Conservation (phyloP, 2,329 filamentous ascomycete genomes). For the Blastomyces parvus region DNA sequence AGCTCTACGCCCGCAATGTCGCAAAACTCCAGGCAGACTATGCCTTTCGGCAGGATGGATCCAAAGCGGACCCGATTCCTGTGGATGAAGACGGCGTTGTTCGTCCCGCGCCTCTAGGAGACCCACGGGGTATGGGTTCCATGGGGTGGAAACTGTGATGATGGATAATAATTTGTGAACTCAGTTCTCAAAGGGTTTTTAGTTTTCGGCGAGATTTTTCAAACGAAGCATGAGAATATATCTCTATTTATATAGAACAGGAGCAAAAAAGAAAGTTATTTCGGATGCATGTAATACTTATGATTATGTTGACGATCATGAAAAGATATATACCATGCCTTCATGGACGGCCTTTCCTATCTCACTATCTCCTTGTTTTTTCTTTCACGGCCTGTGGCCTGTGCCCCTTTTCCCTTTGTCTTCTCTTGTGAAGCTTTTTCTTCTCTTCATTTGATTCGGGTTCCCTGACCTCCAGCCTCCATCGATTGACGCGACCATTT, state of each 20-base stretch:
- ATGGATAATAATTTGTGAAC: not conserved
- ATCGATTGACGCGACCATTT: not conserved
- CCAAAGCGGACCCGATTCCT: slow-evolving; percentile 18
- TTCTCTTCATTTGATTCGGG: not conserved
- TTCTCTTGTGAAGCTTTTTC: not conserved
- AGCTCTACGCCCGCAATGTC: slow-evolving; percentile 28
- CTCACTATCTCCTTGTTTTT: not conserved
- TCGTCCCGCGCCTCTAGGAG: slow-evolving; percentile 13
- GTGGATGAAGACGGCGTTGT: slow-evolving; percentile 29
- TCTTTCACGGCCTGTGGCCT: not conserved
- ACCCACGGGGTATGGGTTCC: not conserved
- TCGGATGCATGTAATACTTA: not conserved
- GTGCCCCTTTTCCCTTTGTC: not conserved
- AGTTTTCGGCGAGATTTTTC: not conserved
- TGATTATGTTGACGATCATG: not conserved
- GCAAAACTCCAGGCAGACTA: slow-evolving; percentile 26
- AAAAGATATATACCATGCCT: not conserved
- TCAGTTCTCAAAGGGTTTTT: not conserved
- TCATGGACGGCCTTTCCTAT: not conserved
- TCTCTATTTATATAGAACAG: not conserved
- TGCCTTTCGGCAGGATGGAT: slow-evolving; percentile 17
- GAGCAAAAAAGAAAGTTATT: not conserved
- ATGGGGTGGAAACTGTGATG: slow-evolving; percentile 11
- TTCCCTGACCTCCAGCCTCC: not conserved
- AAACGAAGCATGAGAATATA: not conserved